These are phyloP conservation scores for Fusarium sp. DNA, from an alignment of 2,329 filamentous ascomycete genomes.

Conservation along the genomic window DNA sequence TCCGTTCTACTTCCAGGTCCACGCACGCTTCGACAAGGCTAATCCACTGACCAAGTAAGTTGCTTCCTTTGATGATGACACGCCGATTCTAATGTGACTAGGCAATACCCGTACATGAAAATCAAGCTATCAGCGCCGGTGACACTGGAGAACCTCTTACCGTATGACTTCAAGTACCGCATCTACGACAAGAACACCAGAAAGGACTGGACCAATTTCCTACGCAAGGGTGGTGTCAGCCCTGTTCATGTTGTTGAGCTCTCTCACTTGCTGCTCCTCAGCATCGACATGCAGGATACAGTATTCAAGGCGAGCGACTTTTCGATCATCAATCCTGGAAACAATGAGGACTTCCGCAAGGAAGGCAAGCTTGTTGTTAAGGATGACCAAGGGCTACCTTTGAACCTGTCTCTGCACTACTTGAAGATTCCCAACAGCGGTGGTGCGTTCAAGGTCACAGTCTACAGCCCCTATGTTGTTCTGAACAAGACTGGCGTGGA, in stretches of 20 bases:
- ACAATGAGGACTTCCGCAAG: constrained; percentile 87
- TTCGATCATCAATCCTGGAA: constrained; percentile 93
- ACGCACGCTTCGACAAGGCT: constrained; percentile 84
- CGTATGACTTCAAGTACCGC: constrained; percentile 98
- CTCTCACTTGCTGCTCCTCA: constrained; percentile 91
- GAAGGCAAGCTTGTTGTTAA: constrained; percentile 85
- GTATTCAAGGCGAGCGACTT: constrained; percentile 96
- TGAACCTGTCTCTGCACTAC: constrained; percentile 91
- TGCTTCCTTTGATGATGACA: not conserved
- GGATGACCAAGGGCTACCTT: constrained; percentile 82
- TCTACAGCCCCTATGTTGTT: constrained; percentile 95
- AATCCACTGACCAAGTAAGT: constrained; percentile 81
- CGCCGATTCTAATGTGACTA: constrained; percentile 48
- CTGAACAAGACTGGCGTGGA: constrained; percentile 95
- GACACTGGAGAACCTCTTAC: constrained; percentile 92
- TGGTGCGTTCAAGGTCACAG: constrained; percentile 93
- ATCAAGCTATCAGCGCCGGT: constrained; percentile 92
- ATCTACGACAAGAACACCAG: constrained; percentile 99
- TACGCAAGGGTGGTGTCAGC: constrained; percentile 95
- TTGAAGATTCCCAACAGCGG: constrained; percentile 90
- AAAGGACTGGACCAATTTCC: constrained; percentile 98
- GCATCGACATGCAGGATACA: constrained; percentile 96
- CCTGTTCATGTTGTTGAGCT: constrained; percentile 97
- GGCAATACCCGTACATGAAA: constrained; percentile 93
- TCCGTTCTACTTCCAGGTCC: constrained; percentile 97